phyloP scores from a whole-genome alignment of 2,329 filamentous ascomycete species.

The Exophiala viscosa region DNA sequence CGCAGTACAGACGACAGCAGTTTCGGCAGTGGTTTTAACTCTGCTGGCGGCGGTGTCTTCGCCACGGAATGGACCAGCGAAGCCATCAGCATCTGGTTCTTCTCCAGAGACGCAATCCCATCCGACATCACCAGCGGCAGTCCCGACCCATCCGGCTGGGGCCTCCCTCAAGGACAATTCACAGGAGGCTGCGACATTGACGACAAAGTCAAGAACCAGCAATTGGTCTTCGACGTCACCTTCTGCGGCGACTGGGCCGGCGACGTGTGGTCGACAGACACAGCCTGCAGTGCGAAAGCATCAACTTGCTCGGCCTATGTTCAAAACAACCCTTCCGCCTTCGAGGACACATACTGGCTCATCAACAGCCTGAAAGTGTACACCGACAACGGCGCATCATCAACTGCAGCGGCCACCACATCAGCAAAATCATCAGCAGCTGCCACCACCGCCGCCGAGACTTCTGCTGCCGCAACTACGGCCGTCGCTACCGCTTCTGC shows the following conservation, averaged over 20 bases:
- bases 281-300: conserved; percentile 58
- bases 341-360: conserved; percentile 58
- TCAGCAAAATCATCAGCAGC: neutral
- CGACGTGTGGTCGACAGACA: conserved; percentile 57
- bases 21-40: conserved; percentile 70
- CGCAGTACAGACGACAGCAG: conserved; percentile 50
- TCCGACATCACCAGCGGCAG: conserved; percentile 56
- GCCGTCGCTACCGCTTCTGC: neutral
- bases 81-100: conserved; percentile 78
- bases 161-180: conserved; percentile 66
- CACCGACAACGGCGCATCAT: conserved; percentile 18
- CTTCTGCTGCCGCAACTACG: neutral
- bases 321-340: conserved; percentile 64
- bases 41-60: conserved; percentile 64
- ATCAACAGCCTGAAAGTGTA: conserved; percentile 28
- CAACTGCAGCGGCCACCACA: no score
- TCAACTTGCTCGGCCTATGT: conserved; percentile 70
- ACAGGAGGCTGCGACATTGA: conserved; percentile 67
- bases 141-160: conserved; percentile 67
- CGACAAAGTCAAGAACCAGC: conserved; percentile 65
- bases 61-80: conserved; percentile 71
- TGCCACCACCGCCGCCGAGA: neutral
- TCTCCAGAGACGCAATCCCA: conserved; percentile 64
- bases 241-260: conserved; percentile 91
- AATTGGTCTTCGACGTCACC: conserved; percentile 75